Evolutionary conservation across 2,329 filamentous ascomycete species (phyloP).

Genomic region (Xylaria polymorpha): DNA sequence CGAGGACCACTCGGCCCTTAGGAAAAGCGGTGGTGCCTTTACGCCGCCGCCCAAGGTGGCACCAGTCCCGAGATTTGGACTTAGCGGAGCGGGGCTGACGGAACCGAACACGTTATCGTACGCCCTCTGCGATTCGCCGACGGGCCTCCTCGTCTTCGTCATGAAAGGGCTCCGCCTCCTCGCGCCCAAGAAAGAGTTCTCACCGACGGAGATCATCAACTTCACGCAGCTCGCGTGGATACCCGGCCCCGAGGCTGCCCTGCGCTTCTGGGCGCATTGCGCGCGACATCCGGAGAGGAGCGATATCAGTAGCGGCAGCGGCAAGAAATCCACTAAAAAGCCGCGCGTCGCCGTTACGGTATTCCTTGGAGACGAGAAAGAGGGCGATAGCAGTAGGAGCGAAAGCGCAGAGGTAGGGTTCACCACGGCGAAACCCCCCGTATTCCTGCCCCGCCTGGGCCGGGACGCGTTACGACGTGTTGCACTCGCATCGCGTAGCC

Average conservation of each 20-base stretch:
- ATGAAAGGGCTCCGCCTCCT: slow-evolving; percentile 59
- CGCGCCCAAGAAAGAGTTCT: slow-evolving; percentile 56
- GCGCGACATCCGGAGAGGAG: slow-evolving; percentile 52
- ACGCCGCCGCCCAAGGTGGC: slow-evolving; percentile 37
- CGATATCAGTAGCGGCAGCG: slow-evolving; percentile 32
- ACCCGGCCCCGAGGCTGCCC: slow-evolving; percentile 70
- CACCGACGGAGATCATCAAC: slow-evolving; percentile 67
- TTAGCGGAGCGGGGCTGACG: slow-evolving; percentile 49
- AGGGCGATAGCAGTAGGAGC: slow-evolving; percentile 26
- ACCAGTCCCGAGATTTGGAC: slow-evolving; percentile 45
- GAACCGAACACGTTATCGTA: slow-evolving; percentile 69
- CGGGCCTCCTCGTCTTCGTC: slow-evolving; percentile 67
- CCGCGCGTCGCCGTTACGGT: slow-evolving; percentile 61
- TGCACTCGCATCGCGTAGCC: slow-evolving; percentile 54
- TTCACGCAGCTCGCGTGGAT: slow-evolving; percentile 73
- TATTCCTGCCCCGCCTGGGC: slow-evolving; percentile 65
- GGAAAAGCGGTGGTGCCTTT: slow-evolving; percentile 41
- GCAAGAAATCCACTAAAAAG: slow-evolving; percentile 44
- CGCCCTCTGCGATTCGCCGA: slow-evolving; percentile 71
- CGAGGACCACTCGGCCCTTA: slow-evolving; percentile 62
- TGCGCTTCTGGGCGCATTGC: slow-evolving; percentile 67
- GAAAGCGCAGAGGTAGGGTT: slow-evolving; percentile 35
- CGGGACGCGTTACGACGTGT: slow-evolving; percentile 56
- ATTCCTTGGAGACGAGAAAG: slow-evolving; percentile 54
- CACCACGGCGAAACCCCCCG: slow-evolving; percentile 36